Base-by-base conservation (phyloP, 1,284 basidiomycete species). In the Apiotrichum mycotoxinovorans region DNA sequence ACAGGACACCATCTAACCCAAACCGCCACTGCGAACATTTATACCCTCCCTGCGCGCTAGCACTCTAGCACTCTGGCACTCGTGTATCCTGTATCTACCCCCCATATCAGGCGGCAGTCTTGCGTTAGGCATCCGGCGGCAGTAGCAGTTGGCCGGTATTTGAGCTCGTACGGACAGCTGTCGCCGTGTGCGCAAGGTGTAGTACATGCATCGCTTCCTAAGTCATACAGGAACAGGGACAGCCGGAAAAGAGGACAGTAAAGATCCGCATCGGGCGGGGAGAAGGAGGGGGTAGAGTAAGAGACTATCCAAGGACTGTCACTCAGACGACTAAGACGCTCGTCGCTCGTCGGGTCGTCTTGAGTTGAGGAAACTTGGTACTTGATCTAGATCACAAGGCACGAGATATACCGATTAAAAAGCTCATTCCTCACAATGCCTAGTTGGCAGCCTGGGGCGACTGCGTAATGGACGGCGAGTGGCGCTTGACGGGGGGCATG, bases 131-230 rank as follows among this genome's bases (percentile, higher is more conserved):
- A 30, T 30, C 7, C 12, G 30, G 30, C 30, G 30, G 30, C 30
- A 30, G n/a, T n/a, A n/a, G n/a, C n/a, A n/a, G n/a, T n/a, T n/a
- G n/a, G n/a, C n/a, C n/a, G n/a, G n/a, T n/a, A n/a, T n/a, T n/a
- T n/a, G n/a, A n/a, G n/a, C n/a, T n/a, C n/a, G n/a, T n/a, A n/a
- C n/a, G n/a, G n/a, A n/a, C 30, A 7, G 30, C 30, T 12, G 30
- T 12, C 30, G 12, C 30, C 12, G 30, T 12, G 12, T 12, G n/a
- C 27, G 44, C 44, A 11, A 46, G 44, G 46, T 22, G 46, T 35
- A 48, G 46, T 48, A 48, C 46, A 48, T 48, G 46, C 46, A 48
- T 48, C 46, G 33, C 46, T 35, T 46, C 27, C 8, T 48, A 48
- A 18, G 30, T 48, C 46, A 48, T 48, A 48, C 46, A 48, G 46